Evolutionary conservation across 352 stramenopile genomes (phyloP).

Genomic region (Thraustochytrium striatum): DNA sequence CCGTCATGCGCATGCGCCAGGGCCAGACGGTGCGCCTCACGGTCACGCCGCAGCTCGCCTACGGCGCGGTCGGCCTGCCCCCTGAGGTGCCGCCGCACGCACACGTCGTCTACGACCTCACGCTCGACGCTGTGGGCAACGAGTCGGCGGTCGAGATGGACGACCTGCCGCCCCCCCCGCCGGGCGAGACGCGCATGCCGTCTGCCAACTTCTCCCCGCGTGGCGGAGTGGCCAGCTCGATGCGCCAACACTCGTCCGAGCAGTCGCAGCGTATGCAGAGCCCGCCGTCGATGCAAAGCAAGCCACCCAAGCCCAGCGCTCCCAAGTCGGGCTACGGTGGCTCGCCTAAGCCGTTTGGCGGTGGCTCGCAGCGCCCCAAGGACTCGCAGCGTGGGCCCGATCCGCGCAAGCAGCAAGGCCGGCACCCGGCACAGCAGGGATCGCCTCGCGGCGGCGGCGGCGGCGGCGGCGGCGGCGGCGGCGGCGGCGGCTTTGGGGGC

Average conservation of each 20-base stretch:
- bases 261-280: too few species aligned
- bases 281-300: too few species aligned
- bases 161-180: background rate
- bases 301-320: background rate
- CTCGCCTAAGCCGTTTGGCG: background rate
- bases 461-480: too few species aligned
- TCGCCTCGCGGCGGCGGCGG: too few species aligned
- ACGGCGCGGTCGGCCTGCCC: slow-evolving; percentile 47
- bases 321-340: background rate
- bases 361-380: too few species aligned
- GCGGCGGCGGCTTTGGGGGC: background rate
- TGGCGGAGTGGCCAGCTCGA: too few species aligned
- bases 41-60: slow-evolving; percentile 44
- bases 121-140: slow-evolving; percentile 38
- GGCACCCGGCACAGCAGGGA: too few species aligned
- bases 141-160: background rate
- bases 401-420: too few species aligned
- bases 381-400: too few species aligned
- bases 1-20: slow-evolving; percentile 30
- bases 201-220: too few species aligned
- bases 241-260: too few species aligned
- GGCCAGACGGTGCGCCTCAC: slow-evolving; percentile 33
- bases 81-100: slow-evolving; percentile 31
- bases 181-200: too few species aligned
- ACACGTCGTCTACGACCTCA: slow-evolving; percentile 51